Conservation (phyloP, 2,329 filamentous ascomycete genomes). For the Penicillium expansum region DNA sequence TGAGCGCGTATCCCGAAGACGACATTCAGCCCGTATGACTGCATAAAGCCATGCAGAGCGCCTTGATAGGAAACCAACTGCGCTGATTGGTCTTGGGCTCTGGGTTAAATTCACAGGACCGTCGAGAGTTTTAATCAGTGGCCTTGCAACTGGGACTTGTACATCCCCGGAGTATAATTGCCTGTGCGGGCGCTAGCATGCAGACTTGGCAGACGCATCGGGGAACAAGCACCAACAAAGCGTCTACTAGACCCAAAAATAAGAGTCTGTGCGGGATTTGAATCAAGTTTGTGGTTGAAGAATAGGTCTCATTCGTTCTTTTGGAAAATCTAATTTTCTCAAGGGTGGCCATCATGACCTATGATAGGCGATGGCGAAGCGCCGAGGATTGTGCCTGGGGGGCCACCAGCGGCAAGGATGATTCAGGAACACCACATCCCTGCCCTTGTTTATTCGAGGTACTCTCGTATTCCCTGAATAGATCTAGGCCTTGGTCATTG, state of each 20-base stretch:
- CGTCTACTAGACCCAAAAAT: conserved; percentile 11
- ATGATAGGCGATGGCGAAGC: conserved; percentile 23
- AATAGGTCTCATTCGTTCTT: conserved; percentile 6
- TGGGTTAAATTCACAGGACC: conserved; percentile 6
- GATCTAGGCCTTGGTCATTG: neutral
- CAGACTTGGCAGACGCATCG: conserved; percentile 20
- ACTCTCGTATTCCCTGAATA: conserved; percentile 1
- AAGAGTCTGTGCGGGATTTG: neutral
- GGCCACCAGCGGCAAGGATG: conserved; percentile 11
- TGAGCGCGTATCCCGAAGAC: conserved; percentile 10
- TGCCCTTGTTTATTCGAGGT: neutral
- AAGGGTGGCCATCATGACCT: neutral
- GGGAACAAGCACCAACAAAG: conserved; percentile 1
- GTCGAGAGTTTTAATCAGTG: conserved; percentile 1
- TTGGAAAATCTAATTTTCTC: neutral
- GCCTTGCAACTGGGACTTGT: conserved; percentile 7
- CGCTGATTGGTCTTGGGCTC: conserved; percentile 5
- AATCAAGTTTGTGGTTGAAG: neutral
- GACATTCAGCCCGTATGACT: neutral
- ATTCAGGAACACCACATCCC: neutral
- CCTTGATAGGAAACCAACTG: neutral
- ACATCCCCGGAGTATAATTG: conserved; percentile 7
- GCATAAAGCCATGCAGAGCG: neutral
- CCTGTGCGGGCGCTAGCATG: conserved; percentile 14
- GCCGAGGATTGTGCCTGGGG: conserved; percentile 12